phyloP scores from a whole-genome alignment of 2,329 filamentous ascomycete genomes.

The Dothistroma septosporum region DNA sequence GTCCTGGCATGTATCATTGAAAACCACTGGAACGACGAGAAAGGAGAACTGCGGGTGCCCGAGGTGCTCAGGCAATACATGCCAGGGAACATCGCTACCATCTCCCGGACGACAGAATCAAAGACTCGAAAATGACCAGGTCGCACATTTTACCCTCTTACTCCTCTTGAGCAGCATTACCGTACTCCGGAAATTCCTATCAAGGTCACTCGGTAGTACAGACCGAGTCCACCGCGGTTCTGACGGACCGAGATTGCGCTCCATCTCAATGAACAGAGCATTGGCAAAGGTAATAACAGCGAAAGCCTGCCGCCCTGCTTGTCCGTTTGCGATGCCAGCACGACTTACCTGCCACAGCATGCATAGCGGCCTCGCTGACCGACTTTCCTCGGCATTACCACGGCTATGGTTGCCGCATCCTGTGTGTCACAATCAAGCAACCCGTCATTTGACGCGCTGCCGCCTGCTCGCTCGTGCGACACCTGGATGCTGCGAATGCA shows the following conservation, averaged over 20 bases:
- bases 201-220: not conserved
- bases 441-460: not conserved
- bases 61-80: constrained; percentile 79
- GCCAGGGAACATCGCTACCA: constrained; percentile 37
- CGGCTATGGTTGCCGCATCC: not conserved
- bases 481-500: not conserved
- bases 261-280: not conserved
- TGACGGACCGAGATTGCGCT: not conserved
- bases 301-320: not conserved
- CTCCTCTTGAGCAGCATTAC: not conserved
- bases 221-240: not conserved
- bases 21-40: constrained; percentile 76
- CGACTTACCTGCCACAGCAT: not conserved
- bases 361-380: not conserved
- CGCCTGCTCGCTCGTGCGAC: not conserved
- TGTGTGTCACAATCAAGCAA: not conserved
- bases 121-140: not conserved
- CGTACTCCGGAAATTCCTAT: not conserved
- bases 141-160: not conserved
- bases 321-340: not conserved
- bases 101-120: constrained; percentile 1
- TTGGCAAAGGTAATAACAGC: not conserved
- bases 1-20: constrained; percentile 86
- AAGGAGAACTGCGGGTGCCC: constrained; percentile 67
- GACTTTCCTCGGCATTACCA: not conserved